Percentiles rank a stretch among this genome's conserved stretches.
phyloP scores from a whole-genome alignment of 495 filamentous ascomycete species.

The Lepidopterella palustris region DNA sequence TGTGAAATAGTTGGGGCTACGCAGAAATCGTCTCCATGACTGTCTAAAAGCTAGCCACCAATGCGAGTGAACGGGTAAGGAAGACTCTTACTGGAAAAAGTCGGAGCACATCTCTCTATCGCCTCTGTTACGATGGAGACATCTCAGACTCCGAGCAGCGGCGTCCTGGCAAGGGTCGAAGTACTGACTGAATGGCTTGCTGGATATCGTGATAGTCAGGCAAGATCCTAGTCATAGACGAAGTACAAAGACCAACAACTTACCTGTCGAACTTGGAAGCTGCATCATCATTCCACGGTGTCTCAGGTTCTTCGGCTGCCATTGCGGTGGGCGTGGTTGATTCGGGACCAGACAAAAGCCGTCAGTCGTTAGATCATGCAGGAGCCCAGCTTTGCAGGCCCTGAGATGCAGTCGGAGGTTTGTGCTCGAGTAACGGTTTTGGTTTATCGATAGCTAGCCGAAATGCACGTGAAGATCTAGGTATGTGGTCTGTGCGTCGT shows the following conservation, averaged over 20 bases:
- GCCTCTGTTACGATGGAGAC: conserved; percentile 76
- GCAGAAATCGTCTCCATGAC: background rate
- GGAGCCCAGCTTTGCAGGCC: background rate
- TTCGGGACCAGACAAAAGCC: background rate
- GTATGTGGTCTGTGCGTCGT: too few relatives aligned
- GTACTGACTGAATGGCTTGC: conserved; percentile 78
- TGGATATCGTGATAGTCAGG: conserved; percentile 33
- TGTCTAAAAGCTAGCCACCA: background rate
- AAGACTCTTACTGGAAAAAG: conserved; percentile 78
- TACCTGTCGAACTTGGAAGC: conserved; percentile 1
- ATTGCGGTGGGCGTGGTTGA: background rate
- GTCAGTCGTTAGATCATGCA: background rate
- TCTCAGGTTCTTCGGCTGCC: background rate
- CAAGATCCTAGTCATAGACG: background rate
- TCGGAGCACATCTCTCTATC: conserved; percentile 83
- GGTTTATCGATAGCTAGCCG: too few relatives aligned
- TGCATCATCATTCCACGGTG: conserved; percentile 1
- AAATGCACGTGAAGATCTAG: too few relatives aligned
- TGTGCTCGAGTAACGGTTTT: background rate
- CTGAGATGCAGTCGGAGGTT: background rate
- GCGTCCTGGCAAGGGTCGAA: conserved; percentile 93
- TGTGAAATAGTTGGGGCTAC: background rate
- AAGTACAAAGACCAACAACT: background rate
- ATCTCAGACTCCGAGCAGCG: conserved; percentile 76
- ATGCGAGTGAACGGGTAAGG: background rate